Evolutionary conservation across 768 basidiomycete species (phyloP).

Genomic region (Coprinellus micaceus): DNA sequence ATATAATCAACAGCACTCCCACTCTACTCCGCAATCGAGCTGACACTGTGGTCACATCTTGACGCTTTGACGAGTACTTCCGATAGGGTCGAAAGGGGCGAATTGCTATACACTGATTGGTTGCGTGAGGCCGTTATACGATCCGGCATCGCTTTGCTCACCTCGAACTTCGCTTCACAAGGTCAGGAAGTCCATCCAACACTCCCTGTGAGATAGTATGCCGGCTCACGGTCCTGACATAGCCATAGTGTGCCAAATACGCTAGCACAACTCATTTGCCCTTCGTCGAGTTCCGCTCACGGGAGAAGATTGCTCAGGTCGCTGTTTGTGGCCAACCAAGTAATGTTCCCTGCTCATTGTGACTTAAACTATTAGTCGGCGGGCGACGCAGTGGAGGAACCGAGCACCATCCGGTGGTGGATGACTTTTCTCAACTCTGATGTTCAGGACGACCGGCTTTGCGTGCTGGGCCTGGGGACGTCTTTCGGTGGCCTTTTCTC

Average conservation of each 20-base stretch:
- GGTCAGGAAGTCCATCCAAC: constrained; percentile 19
- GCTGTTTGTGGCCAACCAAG: constrained; percentile 24
- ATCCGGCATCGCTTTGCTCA: constrained; percentile 9
- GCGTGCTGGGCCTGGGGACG: no score
- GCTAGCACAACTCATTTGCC: background rate
- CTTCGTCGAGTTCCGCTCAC: constrained; percentile 13
- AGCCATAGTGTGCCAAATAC: constrained; percentile 25
- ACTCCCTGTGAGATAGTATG: constrained; percentile 21
- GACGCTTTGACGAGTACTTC: background rate
- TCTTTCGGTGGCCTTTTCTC: no score
- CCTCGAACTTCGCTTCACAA: constrained; percentile 18
- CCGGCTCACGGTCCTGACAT: constrained; percentile 26
- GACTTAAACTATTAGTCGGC: background rate
- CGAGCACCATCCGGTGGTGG: constrained; percentile 5
- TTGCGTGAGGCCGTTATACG: background rate
- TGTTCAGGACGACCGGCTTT: no score
- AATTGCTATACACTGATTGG: constrained; percentile 21
- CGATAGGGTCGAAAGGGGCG: constrained; percentile 24
- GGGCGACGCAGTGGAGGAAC: background rate
- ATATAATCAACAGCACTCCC: no score
- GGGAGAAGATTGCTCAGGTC: constrained; percentile 25
- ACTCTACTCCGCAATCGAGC: no score
- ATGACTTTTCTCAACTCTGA: background rate
- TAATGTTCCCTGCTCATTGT: constrained; percentile 19
- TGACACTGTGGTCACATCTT: background rate